A percentile compares a stretch with the other conserved stretches of the same genome.
Conservation (phyloP, 1,139 yeast genomes). For the Starmera stellimalicola region DNA sequence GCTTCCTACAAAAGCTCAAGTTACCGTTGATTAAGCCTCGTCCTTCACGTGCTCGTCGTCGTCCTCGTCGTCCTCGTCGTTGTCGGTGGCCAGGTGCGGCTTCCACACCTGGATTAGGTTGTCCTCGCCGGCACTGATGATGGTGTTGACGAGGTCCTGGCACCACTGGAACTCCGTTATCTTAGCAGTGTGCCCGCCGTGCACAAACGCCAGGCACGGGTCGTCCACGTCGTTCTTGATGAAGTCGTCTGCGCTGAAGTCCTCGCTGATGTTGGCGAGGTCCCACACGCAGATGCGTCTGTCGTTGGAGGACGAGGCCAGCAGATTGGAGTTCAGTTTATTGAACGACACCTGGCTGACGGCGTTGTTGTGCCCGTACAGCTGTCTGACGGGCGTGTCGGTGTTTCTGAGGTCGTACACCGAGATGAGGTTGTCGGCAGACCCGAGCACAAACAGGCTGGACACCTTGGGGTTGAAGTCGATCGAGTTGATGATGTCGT, state of each 20-base stretch:
- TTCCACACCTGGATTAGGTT: slow-evolving; percentile 74
- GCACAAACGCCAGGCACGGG: slow-evolving; percentile 59
- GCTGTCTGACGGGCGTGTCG: slow-evolving; percentile 19
- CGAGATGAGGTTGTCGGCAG: slow-evolving; percentile 39
- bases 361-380: slow-evolving; percentile 43
- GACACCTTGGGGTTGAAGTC: slow-evolving; percentile 48
- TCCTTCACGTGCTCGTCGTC: slow-evolving; percentile 17
- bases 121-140: slow-evolving; percentile 74
- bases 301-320: slow-evolving; percentile 62
- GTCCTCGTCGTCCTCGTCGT: slow-evolving; percentile 28
- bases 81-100: slow-evolving; percentile 42
- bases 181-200: slow-evolving; percentile 74
- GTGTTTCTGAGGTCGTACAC: slow-evolving; percentile 56
- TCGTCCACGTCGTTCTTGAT: slow-evolving; percentile 39
- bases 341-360: slow-evolving; percentile 67
- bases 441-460: slow-evolving; percentile 54
- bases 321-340: slow-evolving; percentile 41
- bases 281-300: slow-evolving; percentile 61
- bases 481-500: slow-evolving; percentile 45
- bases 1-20: too few relatives aligned
- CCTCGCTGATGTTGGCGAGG: slow-evolving; percentile 33
- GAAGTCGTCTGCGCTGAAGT: slow-evolving; percentile 26
- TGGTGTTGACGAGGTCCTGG: slow-evolving; percentile 55
- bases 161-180: slow-evolving; percentile 76
- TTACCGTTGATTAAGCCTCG: too few relatives aligned